A percentile compares a stretch with the other conserved stretches of the same genome.
Conservation (phyloP, 257 asterid species). For the Solanum dulcamara region DNA sequence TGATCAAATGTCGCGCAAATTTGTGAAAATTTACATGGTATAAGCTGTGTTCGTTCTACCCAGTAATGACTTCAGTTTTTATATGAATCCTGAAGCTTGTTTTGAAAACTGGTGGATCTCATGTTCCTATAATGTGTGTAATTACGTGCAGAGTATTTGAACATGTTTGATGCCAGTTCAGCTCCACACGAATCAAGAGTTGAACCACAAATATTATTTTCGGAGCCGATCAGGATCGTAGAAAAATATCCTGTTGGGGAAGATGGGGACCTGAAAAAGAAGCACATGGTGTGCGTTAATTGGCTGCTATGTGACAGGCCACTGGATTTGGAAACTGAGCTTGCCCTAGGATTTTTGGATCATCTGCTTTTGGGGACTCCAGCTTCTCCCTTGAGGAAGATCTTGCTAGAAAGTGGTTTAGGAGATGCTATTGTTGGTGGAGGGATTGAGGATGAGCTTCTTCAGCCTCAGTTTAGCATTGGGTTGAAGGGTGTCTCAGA, state of each 20-base stretch:
- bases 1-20: background rate
- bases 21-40: background rate
- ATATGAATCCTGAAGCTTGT: background rate
- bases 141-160: constrained; percentile 62
- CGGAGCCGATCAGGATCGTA: constrained; percentile 63
- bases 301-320: constrained; percentile 92
- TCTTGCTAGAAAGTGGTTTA: constrained; percentile 84
- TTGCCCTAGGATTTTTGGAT: constrained; percentile 79
- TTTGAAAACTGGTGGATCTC: background rate
- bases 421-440: constrained; percentile 99
- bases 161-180: constrained; percentile 81
- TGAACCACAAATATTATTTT: constrained; percentile 63
- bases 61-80: background rate
- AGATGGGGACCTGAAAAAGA: constrained; percentile 78
- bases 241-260: constrained; percentile 94
- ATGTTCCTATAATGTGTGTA: background rate
- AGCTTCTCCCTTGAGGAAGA: constrained; percentile 94
- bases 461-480: constrained; percentile 94
- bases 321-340: constrained; percentile 88
- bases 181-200: constrained; percentile 75
- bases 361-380: constrained; percentile 96
- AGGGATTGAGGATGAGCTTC: constrained; percentile 94
- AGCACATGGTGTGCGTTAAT: constrained; percentile 93
- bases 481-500: constrained; percentile 93
- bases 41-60: background rate